A percentile compares a stretch with the other conserved stretches of the same genome.
Evolutionary conservation across 2,329 filamentous ascomycete species (phyloP).

Genomic region (Xylariomycetidae sp.): DNA sequence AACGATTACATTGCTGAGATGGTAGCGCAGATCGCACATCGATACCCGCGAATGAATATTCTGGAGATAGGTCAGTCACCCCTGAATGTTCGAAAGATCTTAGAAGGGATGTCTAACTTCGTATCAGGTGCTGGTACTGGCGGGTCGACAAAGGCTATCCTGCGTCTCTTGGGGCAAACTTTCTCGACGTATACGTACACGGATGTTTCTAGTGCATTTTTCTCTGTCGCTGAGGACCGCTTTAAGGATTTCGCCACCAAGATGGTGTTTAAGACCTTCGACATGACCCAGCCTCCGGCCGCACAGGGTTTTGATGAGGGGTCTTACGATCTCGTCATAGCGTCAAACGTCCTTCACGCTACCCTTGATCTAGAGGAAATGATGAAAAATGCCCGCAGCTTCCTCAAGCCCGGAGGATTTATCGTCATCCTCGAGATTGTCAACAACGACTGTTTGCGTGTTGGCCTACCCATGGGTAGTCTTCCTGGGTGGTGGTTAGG

Average conservation of each 20-base stretch:
- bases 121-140: constrained; percentile 7
- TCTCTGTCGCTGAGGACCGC: background rate
- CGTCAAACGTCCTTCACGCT: constrained; percentile 16
- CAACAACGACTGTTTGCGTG: background rate
- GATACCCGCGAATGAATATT: constrained; percentile 37
- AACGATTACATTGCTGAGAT: constrained; percentile 18
- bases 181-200: constrained; percentile 7
- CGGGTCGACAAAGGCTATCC: constrained; percentile 1
- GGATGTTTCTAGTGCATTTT: constrained; percentile 5
- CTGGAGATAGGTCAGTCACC: constrained; percentile 28
- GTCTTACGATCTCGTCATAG: constrained; percentile 17
- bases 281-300: constrained; percentile 1
- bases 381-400: constrained; percentile 10
- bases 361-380: constrained; percentile 10
- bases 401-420: constrained; percentile 15
- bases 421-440: constrained; percentile 4
- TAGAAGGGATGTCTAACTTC: no score
- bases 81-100: no score
- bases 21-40: constrained; percentile 30
- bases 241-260: background rate
- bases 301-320: constrained; percentile 12
- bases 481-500: constrained; percentile 35
- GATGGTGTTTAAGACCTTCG: constrained; percentile 4
- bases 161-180: background rate
- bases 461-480: constrained; percentile 25